Conservation (phyloP, 805 yeast species). For the Starmerella bombi region DNA sequence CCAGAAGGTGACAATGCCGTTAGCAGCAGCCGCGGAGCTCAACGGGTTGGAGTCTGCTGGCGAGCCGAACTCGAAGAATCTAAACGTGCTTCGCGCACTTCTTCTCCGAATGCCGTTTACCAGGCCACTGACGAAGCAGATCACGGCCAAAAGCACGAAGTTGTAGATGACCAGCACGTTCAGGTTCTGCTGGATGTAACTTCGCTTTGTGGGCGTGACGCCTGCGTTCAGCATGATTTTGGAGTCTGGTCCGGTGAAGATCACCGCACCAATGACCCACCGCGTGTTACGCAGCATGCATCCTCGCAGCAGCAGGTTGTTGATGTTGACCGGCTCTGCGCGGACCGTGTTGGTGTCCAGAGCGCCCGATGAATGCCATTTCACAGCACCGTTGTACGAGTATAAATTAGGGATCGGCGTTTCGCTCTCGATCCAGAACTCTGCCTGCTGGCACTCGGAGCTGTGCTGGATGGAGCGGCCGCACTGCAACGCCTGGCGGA, state of each 20-base stretch:
- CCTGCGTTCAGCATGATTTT: slow-evolving; percentile 75
- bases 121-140: slow-evolving; percentile 60
- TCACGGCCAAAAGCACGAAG: slow-evolving; percentile 45
- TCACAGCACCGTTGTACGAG: slow-evolving; percentile 33
- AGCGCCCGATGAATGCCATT: slow-evolving; percentile 16
- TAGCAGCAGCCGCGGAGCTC: slow-evolving; percentile 40
- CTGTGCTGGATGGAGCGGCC: slow-evolving; percentile 44
- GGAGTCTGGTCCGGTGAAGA: slow-evolving; percentile 64
- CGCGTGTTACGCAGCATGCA: slow-evolving; percentile 60
- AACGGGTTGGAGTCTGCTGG: slow-evolving; percentile 30
- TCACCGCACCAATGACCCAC: slow-evolving; percentile 61
- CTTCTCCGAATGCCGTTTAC: slow-evolving; percentile 54
- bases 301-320: slow-evolving; percentile 60
- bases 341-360: slow-evolving; percentile 1
- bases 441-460: slow-evolving; percentile 26
- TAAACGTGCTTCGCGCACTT: slow-evolving; percentile 33
- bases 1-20: slow-evolving; percentile 59
- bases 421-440: slow-evolving; percentile 56
- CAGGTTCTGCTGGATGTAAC: slow-evolving; percentile 53
- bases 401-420: slow-evolving; percentile 55
- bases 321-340: slow-evolving; percentile 47
- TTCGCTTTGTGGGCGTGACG: slow-evolving; percentile 60
- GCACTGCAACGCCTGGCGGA: slow-evolving; percentile 42
- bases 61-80: slow-evolving; percentile 48
- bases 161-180: slow-evolving; percentile 56